phyloP scores from a whole-genome alignment of 345 rosid genomes.

The Eucalyptus pauciflora region DNA sequence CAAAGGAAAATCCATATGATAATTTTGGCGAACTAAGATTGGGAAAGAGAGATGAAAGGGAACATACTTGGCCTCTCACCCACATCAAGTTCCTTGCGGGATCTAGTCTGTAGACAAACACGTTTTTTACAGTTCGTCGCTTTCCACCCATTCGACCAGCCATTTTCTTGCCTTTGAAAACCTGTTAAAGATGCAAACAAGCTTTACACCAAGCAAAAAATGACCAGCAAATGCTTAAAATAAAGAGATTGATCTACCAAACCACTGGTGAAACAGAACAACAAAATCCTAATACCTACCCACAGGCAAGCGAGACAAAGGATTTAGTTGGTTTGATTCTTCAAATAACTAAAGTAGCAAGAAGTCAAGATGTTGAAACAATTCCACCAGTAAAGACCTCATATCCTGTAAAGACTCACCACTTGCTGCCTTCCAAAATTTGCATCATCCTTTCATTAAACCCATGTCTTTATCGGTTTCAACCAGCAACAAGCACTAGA shows the following conservation, averaged over 20 bases:
- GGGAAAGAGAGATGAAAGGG: neutral
- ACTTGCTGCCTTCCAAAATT: neutral
- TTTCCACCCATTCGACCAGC: conserved; percentile 93
- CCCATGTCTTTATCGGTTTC: neutral
- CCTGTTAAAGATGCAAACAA: conserved; percentile 30
- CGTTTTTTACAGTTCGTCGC: conserved; percentile 85
- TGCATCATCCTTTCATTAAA: neutral
- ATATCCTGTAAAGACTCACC: neutral
- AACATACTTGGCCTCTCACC: conserved; percentile 92
- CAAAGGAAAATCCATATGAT: neutral
- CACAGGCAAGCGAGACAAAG: neutral
- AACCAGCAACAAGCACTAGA: neutral
- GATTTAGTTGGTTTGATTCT: neutral
- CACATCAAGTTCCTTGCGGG: conserved; percentile 85
- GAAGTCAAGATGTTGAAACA: neutral
- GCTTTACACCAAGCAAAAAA: neutral
- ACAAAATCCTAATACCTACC: neutral
- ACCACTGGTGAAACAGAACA: neutral
- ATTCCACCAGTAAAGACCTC: neutral
- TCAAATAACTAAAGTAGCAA: neutral
- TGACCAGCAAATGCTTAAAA: neutral
- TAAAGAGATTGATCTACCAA: neutral
- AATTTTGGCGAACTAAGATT: neutral
- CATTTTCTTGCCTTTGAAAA: conserved; percentile 90
- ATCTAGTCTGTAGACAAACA: conserved; percentile 86